These are phyloP conservation scores for Capsicum chinense DNA, from an alignment of 257 asterid genomes.

Conservation along the genomic window DNA sequence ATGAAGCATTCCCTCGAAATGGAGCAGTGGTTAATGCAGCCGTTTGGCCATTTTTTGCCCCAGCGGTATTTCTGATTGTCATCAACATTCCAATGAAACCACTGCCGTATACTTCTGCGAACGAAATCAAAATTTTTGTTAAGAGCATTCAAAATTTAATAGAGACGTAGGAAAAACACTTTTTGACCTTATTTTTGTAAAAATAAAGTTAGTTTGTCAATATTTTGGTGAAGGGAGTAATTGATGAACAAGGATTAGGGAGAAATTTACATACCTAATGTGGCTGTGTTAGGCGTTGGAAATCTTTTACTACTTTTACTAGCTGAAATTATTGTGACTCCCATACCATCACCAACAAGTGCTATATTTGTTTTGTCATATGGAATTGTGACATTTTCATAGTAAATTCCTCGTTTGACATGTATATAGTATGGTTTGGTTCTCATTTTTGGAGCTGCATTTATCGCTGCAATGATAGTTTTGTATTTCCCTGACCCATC, in stretches of 20 bases:
- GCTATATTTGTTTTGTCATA: neutral
- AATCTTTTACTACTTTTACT: neutral
- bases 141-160: too few species aligned
- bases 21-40: slow-evolving; percentile 13
- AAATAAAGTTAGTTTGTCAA: neutral
- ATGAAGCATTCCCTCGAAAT: neutral
- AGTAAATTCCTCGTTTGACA: neutral
- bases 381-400: neutral
- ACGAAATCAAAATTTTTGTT: too few species aligned
- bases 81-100: neutral
- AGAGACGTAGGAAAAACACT: too few species aligned
- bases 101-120: slow-evolving; percentile 2
- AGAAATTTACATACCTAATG: slow-evolving; percentile 5
- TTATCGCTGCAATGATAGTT: neutral
- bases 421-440: neutral
- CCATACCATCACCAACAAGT: slow-evolving; percentile 23
- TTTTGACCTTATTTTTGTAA: too few species aligned
- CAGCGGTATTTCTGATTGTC: slow-evolving; percentile 14
- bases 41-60: neutral
- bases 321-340: neutral
- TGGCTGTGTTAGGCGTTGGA: neutral
- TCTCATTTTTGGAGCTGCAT: slow-evolving; percentile 2
- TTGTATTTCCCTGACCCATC: slow-evolving; percentile 1
- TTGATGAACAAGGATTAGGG: neutral
- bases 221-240: neutral